Evolutionary conservation across 768 basidiomycete genomes (phyloP), one percentile per base, ranked within the genome.

Genomic region (Galerina sulciceps): DNA sequence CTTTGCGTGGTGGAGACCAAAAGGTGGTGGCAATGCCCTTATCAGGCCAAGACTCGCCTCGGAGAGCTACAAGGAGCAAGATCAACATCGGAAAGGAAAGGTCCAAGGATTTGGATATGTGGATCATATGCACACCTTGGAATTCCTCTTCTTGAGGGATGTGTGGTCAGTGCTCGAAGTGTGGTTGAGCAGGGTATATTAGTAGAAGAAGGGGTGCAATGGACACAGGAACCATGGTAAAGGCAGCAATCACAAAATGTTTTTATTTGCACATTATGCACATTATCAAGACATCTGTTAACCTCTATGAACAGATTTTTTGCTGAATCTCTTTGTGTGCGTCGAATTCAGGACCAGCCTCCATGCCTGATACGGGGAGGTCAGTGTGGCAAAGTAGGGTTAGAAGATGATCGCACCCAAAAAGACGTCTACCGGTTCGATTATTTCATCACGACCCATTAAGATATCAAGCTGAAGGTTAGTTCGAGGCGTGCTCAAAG

Each of bases 391-490:
- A 34, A 14, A 45, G 40, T n/a, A 37, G 47, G 37, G 55, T n/a
- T 8, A 38, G 23, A 15, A 36, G 46, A 20, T 53, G 20, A 42
- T 15, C 85, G 44, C 65, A 87, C 94, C 88, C 38, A 83, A 79
- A 79, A 98, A 91, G 64, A 96, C 81, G 69, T 99, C 96, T 2
- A 76, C 75, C 4, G 88, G 82, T 23, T 90, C 89, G 54, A 99
- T 80, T 20, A 75, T 79, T 73, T 97, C 93, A 68, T 99, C 96
- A 38, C 89, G 86, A 45, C 96, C 96, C 86, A 92, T 91, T 57
- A 99, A 75, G 65, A 99, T 92, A 71, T 99, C 96, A 23, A 96
- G 85, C 63, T 93, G 89, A 38, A 98, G 69, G 75, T 98, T 97
- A 10, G 87, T 86, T 51, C 82, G 83, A 14, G 82, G 77, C 64